phyloP scores from a whole-genome alignment of 2,329 filamentous ascomycete species.

The Paraphoma sp. region DNA sequence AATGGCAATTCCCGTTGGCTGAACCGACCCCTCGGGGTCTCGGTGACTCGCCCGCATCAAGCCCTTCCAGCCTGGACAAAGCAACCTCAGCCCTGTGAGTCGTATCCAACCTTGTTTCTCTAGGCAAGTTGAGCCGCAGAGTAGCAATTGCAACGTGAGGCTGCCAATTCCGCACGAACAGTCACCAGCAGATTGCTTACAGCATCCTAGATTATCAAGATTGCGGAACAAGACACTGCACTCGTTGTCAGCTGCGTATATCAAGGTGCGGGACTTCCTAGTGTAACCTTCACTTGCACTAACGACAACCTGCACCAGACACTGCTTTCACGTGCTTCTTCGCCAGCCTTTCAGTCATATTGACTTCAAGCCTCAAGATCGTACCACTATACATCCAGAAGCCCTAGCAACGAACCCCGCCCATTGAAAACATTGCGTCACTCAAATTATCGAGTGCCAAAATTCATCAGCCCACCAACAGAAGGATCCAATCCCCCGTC shows the following conservation, averaged over 20 bases:
- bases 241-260: not conserved
- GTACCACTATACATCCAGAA: no score
- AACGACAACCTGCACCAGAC: not conserved
- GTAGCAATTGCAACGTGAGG: not conserved
- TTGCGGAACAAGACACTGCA: slow-evolving; percentile 8
- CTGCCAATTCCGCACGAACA: slow-evolving; percentile 16
- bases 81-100: slow-evolving; percentile 5
- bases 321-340: not conserved
- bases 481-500: not conserved
- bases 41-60: not conserved
- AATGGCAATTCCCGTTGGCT: slow-evolving; percentile 1
- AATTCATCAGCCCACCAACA: not conserved
- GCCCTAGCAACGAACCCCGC: no score
- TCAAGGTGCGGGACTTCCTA: not conserved
- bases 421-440: no score
- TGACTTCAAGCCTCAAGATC: no score
- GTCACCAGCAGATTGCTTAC: slow-evolving; percentile 14
- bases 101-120: not conserved
- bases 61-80: not conserved
- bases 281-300: not conserved
- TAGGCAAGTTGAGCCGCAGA: not conserved
- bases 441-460: no score
- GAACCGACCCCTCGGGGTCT: slow-evolving; percentile 7
- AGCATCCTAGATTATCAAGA: slow-evolving; percentile 14
- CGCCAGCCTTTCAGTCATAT: not conserved